Base-by-base conservation (phyloP, 176 grass and related monocot species). In the Juncus effusus region DNA sequence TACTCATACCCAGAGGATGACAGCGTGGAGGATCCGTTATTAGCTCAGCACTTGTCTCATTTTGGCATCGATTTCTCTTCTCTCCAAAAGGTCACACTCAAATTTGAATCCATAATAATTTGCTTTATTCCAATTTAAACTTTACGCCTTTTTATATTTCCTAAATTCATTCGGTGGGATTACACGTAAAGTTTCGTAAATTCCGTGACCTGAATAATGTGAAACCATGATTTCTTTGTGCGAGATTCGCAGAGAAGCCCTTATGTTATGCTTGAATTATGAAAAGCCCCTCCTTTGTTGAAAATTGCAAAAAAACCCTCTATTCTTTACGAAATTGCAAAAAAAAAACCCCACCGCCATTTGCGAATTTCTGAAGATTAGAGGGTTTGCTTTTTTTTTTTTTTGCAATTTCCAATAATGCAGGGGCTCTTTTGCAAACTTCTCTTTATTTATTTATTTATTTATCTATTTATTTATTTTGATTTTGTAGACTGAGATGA, bases 1-100 rank as follows among this genome's bases (percentile, higher is more conserved):
- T 99, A 86, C 78, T 99, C 94, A 64, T 99, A 99, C 65, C 88
- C 94, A 7, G 94, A 99, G 82, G 94, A 99, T 76, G 85, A 93
- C 41, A 87, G 88, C 42, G 81, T 99, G 77, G 94, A 93, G 71
- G 89, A 99, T 77, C 94, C 94, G 38, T 15, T 90, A 47, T 84
- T 99, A 80, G 94, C 94, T 87, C 88, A 99, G 73, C 94, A 99
- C 54, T 74, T 99, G 10, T 91, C 78, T 5, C 86, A 93, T 84
- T 99, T 99, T 52, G 94, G 94, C 62, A 99, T 99, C 1, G 83
- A 99, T 77, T 99, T 99, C 77, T 93, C 94, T 16, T 99, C 94
- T 77, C 83, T 99, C 49, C 94, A 90, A 85, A 99, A 99, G 88
- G 94, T 93, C 52, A 81, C 67, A 61, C 10, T 28, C 19, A 28